These are phyloP conservation scores for Hyaloperonospora arabidopsidis DNA, from an alignment of 352 stramenopile genomes.

Conservation along the genomic window DNA sequence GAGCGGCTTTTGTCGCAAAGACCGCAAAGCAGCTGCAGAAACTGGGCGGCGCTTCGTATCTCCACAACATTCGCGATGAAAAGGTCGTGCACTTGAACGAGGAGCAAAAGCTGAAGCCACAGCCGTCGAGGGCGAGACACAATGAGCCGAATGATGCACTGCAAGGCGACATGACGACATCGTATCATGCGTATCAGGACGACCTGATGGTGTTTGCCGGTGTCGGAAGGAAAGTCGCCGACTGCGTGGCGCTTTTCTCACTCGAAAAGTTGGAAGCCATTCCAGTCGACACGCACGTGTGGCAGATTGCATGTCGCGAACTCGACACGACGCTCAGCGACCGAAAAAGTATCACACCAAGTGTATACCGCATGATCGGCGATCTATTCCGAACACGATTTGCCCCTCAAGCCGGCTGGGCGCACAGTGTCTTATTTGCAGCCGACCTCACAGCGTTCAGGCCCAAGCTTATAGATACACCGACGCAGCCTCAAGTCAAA, in stretches of 20 bases:
- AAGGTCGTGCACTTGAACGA: conserved; percentile 7
- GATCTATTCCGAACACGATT: conserved; percentile 92
- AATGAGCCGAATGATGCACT: not conserved
- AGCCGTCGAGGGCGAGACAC: not conserved
- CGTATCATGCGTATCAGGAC: conserved; percentile 37
- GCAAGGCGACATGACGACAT: not conserved
- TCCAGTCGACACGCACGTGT: conserved; percentile 95
- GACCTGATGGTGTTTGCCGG: conserved; percentile 66
- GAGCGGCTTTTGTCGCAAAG: conserved; percentile 84
- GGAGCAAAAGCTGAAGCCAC: conserved; percentile 15
- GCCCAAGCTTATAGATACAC: conserved; percentile 12
- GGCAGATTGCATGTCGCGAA: conserved; percentile 90
- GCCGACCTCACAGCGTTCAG: conserved; percentile 42
- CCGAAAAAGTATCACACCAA: conserved; percentile 79
- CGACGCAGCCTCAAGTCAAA: conserved; percentile 24
- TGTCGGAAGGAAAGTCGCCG: conserved; percentile 93
- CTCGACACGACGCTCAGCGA: conserved; percentile 41
- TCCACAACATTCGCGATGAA: conserved; percentile 42
- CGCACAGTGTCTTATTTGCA: conserved; percentile 63
- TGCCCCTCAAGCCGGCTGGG: conserved; percentile 87
- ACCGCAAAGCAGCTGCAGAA: conserved; percentile 62
- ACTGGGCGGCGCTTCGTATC: conserved; percentile 54
- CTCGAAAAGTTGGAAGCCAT: conserved; percentile 89
- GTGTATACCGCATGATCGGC: conserved; percentile 82
- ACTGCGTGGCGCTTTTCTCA: conserved; percentile 96